phyloP scores from a whole-genome alignment of 306 rosid species.

The Ormosia emarginata region DNA sequence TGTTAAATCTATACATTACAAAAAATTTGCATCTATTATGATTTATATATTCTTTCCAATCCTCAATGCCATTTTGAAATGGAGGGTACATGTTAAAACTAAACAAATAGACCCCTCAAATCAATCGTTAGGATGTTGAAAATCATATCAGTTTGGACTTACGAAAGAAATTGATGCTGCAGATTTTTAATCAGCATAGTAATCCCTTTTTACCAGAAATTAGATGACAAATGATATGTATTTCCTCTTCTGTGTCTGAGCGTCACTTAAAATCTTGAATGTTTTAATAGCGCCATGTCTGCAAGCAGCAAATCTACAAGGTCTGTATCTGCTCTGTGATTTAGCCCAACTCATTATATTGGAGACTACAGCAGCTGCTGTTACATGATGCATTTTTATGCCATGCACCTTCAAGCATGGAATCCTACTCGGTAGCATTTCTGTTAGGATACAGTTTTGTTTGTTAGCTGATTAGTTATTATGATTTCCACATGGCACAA shows the following conservation, averaged over 20 bases:
- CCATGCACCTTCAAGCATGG: no score
- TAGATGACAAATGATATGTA: not conserved
- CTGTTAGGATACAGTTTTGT: no score
- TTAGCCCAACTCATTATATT: not conserved
- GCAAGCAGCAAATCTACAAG: not conserved
- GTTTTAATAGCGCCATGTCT: no score
- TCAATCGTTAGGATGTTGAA: not conserved
- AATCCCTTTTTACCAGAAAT: not conserved
- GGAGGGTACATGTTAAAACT: not conserved
- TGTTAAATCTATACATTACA: no score
- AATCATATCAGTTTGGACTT: not conserved
- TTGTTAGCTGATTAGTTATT: no score
- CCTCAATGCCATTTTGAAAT: not conserved
- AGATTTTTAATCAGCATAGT: not conserved
- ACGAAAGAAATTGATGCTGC: not conserved
- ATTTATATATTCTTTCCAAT: not conserved
- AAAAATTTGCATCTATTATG: not conserved
- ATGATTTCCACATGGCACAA: no score
- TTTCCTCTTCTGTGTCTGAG: not conserved
- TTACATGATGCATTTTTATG: no score
- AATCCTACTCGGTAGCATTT: no score
- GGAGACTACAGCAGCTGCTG: no score
- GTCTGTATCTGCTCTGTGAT: not conserved
- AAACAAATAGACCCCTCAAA: not conserved
- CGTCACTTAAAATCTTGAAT: not conserved